These are phyloP conservation scores for Hypoxylon sp. DNA, from an alignment of 2,329 filamentous ascomycete species.

Conservation along the genomic window DNA sequence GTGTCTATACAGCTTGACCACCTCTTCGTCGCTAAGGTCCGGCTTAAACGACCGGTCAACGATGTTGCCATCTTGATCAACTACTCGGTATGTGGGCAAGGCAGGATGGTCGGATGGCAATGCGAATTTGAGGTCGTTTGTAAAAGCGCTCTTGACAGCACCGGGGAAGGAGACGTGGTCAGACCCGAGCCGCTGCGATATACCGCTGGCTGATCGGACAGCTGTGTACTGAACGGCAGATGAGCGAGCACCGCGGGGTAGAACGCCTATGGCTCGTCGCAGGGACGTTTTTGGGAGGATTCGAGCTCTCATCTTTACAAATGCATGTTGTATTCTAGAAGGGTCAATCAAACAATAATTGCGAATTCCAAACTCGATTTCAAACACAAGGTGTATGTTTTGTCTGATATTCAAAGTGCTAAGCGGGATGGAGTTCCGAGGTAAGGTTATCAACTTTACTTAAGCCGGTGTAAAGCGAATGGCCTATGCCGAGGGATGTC, in stretches of 20 bases:
- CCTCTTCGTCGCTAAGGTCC: slow-evolving; percentile 73
- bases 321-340: slow-evolving; percentile 20
- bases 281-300: slow-evolving; percentile 41
- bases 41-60: slow-evolving; percentile 78
- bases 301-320: slow-evolving; percentile 44
- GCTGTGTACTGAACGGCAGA: slow-evolving; percentile 38
- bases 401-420: slow-evolving; percentile 34
- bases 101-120: slow-evolving; percentile 77
- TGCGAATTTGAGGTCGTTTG: slow-evolving; percentile 80
- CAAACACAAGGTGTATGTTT: slow-evolving; percentile 8
- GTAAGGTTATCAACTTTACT: slow-evolving; percentile 45
- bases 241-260: slow-evolving; percentile 35
- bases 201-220: slow-evolving; percentile 58
- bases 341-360: slow-evolving; percentile 11
- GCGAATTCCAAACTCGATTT: not conserved
- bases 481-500: slow-evolving; percentile 36
- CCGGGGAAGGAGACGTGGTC: slow-evolving; percentile 82
- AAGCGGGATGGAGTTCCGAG: slow-evolving; percentile 40
- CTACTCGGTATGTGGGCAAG: slow-evolving; percentile 90
- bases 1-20: slow-evolving; percentile 71
- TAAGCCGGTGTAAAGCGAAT: slow-evolving; percentile 50
- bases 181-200: slow-evolving; percentile 68
- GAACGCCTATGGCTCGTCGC: slow-evolving; percentile 36
- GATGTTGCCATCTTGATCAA: slow-evolving; percentile 87
- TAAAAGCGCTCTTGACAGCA: slow-evolving; percentile 95